These are phyloP conservation scores for Tetracladium maxilliforme DNA, from an alignment of 2,329 filamentous ascomycete genomes.

Conservation along the genomic window DNA sequence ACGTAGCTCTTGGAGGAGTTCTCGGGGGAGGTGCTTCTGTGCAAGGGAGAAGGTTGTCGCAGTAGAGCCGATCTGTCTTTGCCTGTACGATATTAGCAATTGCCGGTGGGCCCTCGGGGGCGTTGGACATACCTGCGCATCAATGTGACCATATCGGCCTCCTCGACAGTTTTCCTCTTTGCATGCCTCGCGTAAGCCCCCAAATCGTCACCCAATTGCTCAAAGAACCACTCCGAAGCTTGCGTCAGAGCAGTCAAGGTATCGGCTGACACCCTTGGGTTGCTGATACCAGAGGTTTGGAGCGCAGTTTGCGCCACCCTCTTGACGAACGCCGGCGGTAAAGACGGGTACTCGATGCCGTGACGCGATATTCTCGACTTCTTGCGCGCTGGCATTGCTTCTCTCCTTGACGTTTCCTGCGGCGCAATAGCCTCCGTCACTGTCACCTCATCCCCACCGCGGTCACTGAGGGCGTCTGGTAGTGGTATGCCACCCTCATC, in stretches of 20 bases:
- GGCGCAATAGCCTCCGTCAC: slow-evolving; percentile 7
- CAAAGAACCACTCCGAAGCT: slow-evolving; percentile 84
- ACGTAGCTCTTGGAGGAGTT: slow-evolving; percentile 69
- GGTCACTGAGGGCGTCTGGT: background rate
- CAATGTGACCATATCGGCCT: slow-evolving; percentile 66
- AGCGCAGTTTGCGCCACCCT: slow-evolving; percentile 57
- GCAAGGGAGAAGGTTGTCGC: slow-evolving; percentile 78
- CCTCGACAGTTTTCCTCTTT: slow-evolving; percentile 71
- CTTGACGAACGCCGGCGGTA: slow-evolving; percentile 63
- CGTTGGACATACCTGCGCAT: slow-evolving; percentile 58
- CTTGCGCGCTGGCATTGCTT: slow-evolving; percentile 29
- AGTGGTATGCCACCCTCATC: slow-evolving; percentile 1
- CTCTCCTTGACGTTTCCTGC: slow-evolving; percentile 8
- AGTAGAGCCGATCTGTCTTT: slow-evolving; percentile 57
- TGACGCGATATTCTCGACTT: slow-evolving; percentile 49
- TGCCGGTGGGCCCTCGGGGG: background rate
- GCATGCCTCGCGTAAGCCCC: slow-evolving; percentile 70
- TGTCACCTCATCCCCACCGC: slow-evolving; percentile 2
- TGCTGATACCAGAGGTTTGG: slow-evolving; percentile 48
- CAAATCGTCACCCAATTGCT: slow-evolving; percentile 71
- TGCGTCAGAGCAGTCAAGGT: slow-evolving; percentile 62
- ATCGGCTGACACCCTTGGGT: slow-evolving; percentile 57
- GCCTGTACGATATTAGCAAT: slow-evolving; percentile 36
- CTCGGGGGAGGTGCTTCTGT: slow-evolving; percentile 65
- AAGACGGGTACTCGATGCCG: slow-evolving; percentile 60